Base-by-base conservation (phyloP, 176 grass and related monocot genomes). In the Phoenix roebelenii region DNA sequence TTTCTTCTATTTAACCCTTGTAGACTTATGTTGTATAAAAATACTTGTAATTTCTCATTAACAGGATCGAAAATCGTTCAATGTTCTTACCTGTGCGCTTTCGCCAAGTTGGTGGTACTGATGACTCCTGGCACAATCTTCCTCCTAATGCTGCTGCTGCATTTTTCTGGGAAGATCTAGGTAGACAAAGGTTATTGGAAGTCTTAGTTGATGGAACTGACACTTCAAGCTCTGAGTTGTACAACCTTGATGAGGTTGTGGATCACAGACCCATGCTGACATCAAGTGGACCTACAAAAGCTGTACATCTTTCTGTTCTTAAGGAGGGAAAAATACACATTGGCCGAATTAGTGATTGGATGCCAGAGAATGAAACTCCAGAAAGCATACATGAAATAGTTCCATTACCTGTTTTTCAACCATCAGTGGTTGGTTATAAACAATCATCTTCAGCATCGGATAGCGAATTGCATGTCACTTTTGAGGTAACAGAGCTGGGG, bases 81-180 rank as follows among this genome's bases (percentile, higher is more conserved):
- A 97, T 91, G 84, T 97, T 88, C 66, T 80, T 97, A 76, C 87
- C 81, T 77, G n/a, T 97, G 63, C 61, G 54, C 55, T 82, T 91
- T 65, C 92, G 92, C 30, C 92, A 97, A 84, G 76, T 80, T 15
- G 81, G 80, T 63, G 84, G 84, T 65, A 70, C 74, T 70, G 84
- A 88, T 78, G 72, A 83, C 70, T 80, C 83, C 7, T 97, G 92
- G 92, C 75, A 76, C 75, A 88, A 58, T 82, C 66, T 97, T 28
- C 66, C 75, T 61, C 87, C 92, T 25, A 91, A 97, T 77, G 90
- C 87, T 80, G 82, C 92, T 55, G 66, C 81, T 67, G 62, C 86
- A 62, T 97, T 97, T 66, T 91, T 91, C 56, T 91, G 87, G 92
- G 87, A 97, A 72, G 92, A 97, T 88, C 76, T 97, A 55, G 63